Conservation (phyloP, 371 early-diverging fungal genomes). For the Nematocida major region DNA sequence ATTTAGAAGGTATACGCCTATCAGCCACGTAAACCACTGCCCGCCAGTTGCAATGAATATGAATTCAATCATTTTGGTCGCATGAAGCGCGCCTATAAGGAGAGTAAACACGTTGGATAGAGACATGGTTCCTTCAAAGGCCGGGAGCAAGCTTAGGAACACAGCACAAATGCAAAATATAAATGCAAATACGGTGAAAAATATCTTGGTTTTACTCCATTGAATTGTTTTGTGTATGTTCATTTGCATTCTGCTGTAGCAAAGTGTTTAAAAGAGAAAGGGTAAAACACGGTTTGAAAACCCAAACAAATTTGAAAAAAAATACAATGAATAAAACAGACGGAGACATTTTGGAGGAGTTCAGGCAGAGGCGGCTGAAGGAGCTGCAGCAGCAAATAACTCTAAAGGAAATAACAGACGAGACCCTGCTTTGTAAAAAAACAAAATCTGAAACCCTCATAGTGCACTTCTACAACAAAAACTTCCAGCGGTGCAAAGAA, state of each 20-base stretch:
- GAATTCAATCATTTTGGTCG: slow-evolving; percentile 23
- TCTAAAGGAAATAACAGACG: slow-evolving; percentile 49
- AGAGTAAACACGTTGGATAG: not conserved
- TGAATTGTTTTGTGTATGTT: not conserved
- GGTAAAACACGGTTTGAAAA: slow-evolving; percentile 15
- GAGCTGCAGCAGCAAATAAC: slow-evolving; percentile 24
- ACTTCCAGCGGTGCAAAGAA: slow-evolving; percentile 57
- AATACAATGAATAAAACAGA: slow-evolving; percentile 29
- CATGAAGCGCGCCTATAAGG: not conserved
- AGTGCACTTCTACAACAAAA: slow-evolving; percentile 61
- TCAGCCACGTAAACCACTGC: slow-evolving; percentile 25
- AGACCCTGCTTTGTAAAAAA: slow-evolving; percentile 56
- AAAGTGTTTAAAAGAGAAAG: not conserved
- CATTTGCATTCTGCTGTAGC: not conserved
- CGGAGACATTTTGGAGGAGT: slow-evolving; percentile 55
- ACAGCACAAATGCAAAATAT: slow-evolving; percentile 12
- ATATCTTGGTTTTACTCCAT: slow-evolving; percentile 11
- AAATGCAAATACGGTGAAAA: slow-evolving; percentile 20
- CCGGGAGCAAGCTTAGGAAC: not conserved
- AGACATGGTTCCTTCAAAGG: not conserved
- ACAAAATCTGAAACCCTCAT: slow-evolving; percentile 57
- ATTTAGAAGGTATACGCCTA: not conserved
- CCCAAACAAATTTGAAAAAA: not conserved
- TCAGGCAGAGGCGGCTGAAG: slow-evolving; percentile 36
- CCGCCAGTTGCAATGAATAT: not conserved